These are phyloP conservation scores for Radiomyces spectabilis DNA, from an alignment of 192 early-diverging fungal genomes.

Conservation along the genomic window DNA sequence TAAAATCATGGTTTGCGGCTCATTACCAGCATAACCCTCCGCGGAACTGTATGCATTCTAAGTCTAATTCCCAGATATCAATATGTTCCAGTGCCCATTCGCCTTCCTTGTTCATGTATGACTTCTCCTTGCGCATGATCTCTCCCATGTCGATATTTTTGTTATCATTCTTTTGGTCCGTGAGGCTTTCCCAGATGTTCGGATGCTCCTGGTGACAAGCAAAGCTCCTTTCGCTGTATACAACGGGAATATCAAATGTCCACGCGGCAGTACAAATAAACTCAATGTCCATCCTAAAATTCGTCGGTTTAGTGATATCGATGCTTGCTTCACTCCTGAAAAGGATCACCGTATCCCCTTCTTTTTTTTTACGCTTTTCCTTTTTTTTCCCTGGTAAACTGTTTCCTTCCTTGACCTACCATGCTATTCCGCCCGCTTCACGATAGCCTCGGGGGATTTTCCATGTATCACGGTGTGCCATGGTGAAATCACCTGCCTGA, in stretches of 20 bases:
- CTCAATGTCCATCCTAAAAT: slow-evolving; percentile 33
- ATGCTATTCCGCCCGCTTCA: slow-evolving; percentile 24
- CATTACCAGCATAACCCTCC: slow-evolving; percentile 24
- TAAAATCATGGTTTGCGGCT: too few species aligned
- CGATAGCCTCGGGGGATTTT: slow-evolving; percentile 26
- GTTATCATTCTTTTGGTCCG: slow-evolving; percentile 20
- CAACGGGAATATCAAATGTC: slow-evolving; percentile 17
- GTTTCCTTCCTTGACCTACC: slow-evolving; percentile 7
- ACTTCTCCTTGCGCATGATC: slow-evolving; percentile 12
- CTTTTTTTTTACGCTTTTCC: too few species aligned
- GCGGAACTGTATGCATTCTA: slow-evolving; percentile 18
- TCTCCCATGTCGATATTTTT: slow-evolving; percentile 15
- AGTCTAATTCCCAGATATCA: slow-evolving; percentile 21
- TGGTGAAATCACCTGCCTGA: slow-evolving; percentile 28
- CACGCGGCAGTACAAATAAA: slow-evolving; percentile 29
- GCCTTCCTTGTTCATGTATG: slow-evolving; percentile 23
- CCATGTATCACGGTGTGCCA: slow-evolving; percentile 30
- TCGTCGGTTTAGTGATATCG: too few species aligned
- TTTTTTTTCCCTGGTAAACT: too few species aligned
- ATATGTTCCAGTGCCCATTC: slow-evolving; percentile 21
- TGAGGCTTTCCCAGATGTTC: slow-evolving; percentile 19
- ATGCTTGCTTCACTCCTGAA: too few species aligned
- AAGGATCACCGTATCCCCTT: too few species aligned
- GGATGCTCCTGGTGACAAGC: slow-evolving; percentile 24
- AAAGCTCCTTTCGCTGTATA: slow-evolving; percentile 14